Evolutionary conservation across 2,329 filamentous ascomycete genomes (phyloP), one percentile per base, ranked within the genome.

Genomic region (Pyricularia grisea): DNA sequence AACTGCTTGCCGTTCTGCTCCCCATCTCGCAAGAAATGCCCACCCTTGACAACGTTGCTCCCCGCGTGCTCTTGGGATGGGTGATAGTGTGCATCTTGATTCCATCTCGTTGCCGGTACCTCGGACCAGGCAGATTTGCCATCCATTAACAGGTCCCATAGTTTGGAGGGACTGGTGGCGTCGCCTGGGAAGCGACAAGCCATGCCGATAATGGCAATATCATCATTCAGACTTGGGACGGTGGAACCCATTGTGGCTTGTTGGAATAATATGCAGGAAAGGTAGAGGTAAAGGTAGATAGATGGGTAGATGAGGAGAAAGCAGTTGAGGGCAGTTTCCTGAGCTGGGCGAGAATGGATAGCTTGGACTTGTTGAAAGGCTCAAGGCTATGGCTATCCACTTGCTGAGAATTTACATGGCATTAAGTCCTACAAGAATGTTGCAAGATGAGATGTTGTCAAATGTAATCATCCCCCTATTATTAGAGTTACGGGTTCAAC

Each of bases 161-260:
- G 72, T 69, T 74, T 74, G 1, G 75, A 73, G 0, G 77, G 75
- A 14, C 73, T 75, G 0, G 71, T 75, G 1, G 76, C 75, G 33
- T 72, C 73, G 10, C 78, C 78, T 0, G 79, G 77, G 23, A 80
- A 78, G 23, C 78, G 76, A 70, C 78, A 79, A 9, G 74, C 76
- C n/a, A 73, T 74, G 66, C 80, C 79, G 65, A 81, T 71, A 20
- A 81, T 75, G 31, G 79, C 80, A 63, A 81, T 68, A 55, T 60
- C n/a, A 25, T 68, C 63, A 23, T 61, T 50, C 4, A 11, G 14
- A 42, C 10, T 11, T 17, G 36, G 42, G 7, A 50, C 42, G 20
- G 42, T 50, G 17, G 42, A 50, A n/a, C 42, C 42, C 42, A 50
- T 50, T 50, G 42, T 20, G 17, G 10, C n/a, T 6, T n/a, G 14